Conservation (phyloP, 164 flowering plant species). For the Vitis rotundifolia region DNA sequence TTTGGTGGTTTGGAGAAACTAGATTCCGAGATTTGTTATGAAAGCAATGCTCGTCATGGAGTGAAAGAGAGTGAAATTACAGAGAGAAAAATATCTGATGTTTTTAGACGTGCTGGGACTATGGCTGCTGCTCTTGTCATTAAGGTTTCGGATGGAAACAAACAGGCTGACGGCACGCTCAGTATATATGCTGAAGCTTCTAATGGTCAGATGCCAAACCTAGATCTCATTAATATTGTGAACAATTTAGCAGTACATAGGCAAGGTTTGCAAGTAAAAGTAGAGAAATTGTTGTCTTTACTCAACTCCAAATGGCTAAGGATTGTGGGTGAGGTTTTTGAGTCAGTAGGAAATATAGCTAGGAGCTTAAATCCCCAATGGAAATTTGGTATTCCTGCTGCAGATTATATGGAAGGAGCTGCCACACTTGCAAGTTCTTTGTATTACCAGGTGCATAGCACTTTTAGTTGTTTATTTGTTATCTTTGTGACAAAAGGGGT, state of each 20-base stretch:
- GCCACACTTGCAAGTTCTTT: conserved; percentile 87
- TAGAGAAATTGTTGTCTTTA: conserved; percentile 57
- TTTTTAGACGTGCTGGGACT: conserved; percentile 87
- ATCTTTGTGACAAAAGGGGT: background rate
- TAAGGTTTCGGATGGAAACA: conserved; percentile 58
- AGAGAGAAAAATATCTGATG: conserved; percentile 30
- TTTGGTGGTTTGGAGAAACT: conserved; percentile 32
- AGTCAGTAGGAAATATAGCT: conserved; percentile 59
- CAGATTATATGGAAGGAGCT: conserved; percentile 74
- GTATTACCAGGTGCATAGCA: conserved; percentile 64
- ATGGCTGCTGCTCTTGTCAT: conserved; percentile 96
- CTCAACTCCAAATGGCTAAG: conserved; percentile 55
- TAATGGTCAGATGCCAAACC: conserved; percentile 99
- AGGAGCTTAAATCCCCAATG: conserved; percentile 69
- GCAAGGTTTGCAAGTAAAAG: conserved; percentile 78
- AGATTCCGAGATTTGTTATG: conserved; percentile 31
- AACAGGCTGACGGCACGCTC: conserved; percentile 53
- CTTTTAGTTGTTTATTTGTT: background rate
- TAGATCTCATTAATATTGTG: conserved; percentile 89
- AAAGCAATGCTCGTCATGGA: conserved; percentile 12
- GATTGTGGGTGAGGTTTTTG: conserved; percentile 56
- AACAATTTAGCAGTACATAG: conserved; percentile 85
- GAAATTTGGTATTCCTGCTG: conserved; percentile 70
- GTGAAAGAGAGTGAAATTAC: conserved; percentile 13
- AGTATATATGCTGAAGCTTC: conserved; percentile 91